Base-by-base conservation (phyloP, 148 eudicot genomes). In the Persicaria tinctoria region DNA sequence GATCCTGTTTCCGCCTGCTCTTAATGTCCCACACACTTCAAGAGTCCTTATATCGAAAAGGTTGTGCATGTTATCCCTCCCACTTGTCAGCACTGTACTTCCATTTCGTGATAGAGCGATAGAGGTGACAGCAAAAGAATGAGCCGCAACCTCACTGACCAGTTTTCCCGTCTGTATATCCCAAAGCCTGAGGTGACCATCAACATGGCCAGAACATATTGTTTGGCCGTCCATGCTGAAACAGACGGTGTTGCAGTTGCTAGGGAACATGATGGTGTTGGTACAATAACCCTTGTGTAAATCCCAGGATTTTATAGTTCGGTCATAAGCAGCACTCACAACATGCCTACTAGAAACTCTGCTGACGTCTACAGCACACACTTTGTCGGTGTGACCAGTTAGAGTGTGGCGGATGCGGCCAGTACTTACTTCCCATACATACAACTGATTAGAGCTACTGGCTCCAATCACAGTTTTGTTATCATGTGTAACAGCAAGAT, bases 221-320 rank as follows among this genome's bases (percentile, higher is more conserved):
- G 93, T 95, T 78, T 83, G 84, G 57, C 97, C 96, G 79, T 95
- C 98, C 83, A 79, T 79, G 73, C 93, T 83, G 70, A 90, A 87
- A 73, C 88, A 86, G 68, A 95, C 73, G 2, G 96, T 82, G 74
- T 95, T 95, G 78, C 98, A 95, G 73, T 92, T 92, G 76, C 98
- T 95, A 8, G 85, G 96, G 74, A 84, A 92, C 41, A 90, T 78
- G 16, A 95, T 82, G 10, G 98, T 92, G 78, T 87, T 95, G 8
- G 78, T 85, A 75, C 96, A 92, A 70, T 87, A 95, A 6, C 98
- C 98, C 78, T 83, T 95, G 49, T 86, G 84, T 74, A 95, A 82
- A 84, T 95, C 98, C 98, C 98, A 95, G 68, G 84, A 85, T 79
- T 95, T 95, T 53, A 95, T 95, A 1, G 97, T 90, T 6, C 96